phyloP scores from a whole-genome alignment of 2,329 filamentous ascomycete genomes.

The Ustulina deusta region DNA sequence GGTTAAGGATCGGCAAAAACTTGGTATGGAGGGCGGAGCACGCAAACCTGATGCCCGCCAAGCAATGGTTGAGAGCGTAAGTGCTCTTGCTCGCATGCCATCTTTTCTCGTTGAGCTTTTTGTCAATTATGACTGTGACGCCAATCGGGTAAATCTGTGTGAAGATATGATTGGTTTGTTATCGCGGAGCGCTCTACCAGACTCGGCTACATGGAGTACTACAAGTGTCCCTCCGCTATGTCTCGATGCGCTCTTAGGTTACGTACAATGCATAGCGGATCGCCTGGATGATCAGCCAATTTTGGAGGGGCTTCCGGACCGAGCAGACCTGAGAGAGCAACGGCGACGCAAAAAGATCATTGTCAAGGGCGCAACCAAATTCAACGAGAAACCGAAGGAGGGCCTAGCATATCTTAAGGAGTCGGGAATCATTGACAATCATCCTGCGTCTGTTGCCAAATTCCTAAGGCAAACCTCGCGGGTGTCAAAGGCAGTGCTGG shows the following conservation, averaged over 20 bases:
- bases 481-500: constrained; percentile 89
- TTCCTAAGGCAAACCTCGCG: constrained; percentile 90
- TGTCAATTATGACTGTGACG: constrained; percentile 97
- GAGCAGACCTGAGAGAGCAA: constrained; percentile 74
- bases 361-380: constrained; percentile 86
- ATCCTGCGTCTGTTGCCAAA: constrained; percentile 82
- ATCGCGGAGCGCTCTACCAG: constrained; percentile 93
- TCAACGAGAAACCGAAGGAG: constrained; percentile 93
- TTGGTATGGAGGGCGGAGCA: constrained; percentile 90
- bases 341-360: constrained; percentile 87
- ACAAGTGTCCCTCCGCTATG: constrained; percentile 97
- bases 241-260: constrained; percentile 89
- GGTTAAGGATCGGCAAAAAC: constrained; percentile 89
- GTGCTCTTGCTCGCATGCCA: constrained; percentile 90
- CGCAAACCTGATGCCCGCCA: constrained; percentile 95
- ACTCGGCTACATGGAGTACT: constrained; percentile 98
- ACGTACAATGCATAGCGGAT: constrained; percentile 91
- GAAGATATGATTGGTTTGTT: constrained; percentile 95
- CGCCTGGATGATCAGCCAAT: constrained; percentile 78
- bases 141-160: constrained; percentile 89
- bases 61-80: constrained; percentile 97
- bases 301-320: constrained; percentile 74
- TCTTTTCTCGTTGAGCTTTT: constrained; percentile 96
- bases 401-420: constrained; percentile 88
- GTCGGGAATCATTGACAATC: constrained; percentile 85